Evolutionary conservation across 371 early-diverging fungal species (phyloP), one percentile per base, ranked within the genome.

Genomic region (Mortierella sp.): DNA sequence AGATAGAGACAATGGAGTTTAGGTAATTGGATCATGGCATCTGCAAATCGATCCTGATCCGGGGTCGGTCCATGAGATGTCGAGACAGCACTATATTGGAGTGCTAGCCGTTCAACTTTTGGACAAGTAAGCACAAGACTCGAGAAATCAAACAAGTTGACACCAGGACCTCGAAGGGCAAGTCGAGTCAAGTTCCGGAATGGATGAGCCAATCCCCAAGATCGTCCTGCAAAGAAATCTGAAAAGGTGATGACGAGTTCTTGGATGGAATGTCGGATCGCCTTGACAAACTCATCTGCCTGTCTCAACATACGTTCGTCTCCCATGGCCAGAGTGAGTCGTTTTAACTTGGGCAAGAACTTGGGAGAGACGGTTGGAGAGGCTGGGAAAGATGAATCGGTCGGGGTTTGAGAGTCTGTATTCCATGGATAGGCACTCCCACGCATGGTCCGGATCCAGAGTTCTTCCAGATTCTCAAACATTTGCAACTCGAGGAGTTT

Each of bases 391-490:
- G n/a, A n/a, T n/a, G n/a, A n/a, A n/a, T n/a, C n/a, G n/a, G n/a
- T n/a, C n/a, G n/a, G n/a, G n/a, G n/a, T n/a, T n/a, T n/a, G n/a
- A n/a, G n/a, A n/a, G n/a, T n/a, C n/a, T n/a, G n/a, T n/a, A n/a
- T 37, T 37, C 37, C 37, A 37, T 37, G 37, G 37, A 37, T 37
- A 37, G 37, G 37, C 37, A 9, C 37, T 37, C 9, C 37, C 37
- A 37, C 37, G 37, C 37, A 37, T 37, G 37, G 37, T 37, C 37
- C 37, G 37, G 28, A 75, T 19, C 19, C 67, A 58, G 21, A 75
- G 67, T 30, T 75, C 75, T 37, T 70, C 71, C 46, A 75, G 56
- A n/a, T 45, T 53, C 1, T 44, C 37, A 16, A 75, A 57, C 19
- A 60, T 53, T 14, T 66, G 64, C 19, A 75, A 46, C 15, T 56